A percentile compares a stretch with the other conserved stretches of the same genome.
phyloP scores from a whole-genome alignment of 1,284 basidiomycete species.

The Heterobasidion occidentale region DNA sequence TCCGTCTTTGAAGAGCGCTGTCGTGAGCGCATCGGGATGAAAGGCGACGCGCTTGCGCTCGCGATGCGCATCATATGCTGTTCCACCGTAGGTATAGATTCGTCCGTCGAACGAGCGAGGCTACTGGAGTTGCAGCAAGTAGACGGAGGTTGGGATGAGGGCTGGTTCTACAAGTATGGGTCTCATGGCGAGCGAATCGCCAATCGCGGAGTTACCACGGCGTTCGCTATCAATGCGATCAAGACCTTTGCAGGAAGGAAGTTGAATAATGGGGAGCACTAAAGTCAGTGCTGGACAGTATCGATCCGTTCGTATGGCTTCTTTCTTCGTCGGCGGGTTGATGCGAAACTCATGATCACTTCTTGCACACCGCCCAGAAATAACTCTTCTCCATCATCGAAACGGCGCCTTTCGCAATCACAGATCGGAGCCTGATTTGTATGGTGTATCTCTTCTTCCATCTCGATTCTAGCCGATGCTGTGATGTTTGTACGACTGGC shows the following conservation, averaged over 20 bases:
- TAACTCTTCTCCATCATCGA: too few species aligned
- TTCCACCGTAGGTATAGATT: constrained; percentile 29
- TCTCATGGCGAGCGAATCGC: constrained; percentile 35
- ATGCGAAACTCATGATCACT: too few species aligned
- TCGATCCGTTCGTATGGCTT: too few species aligned
- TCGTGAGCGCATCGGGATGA: constrained; percentile 37
- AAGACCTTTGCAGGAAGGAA: constrained; percentile 8
- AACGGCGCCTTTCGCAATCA: too few species aligned
- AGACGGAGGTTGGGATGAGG: constrained; percentile 41
- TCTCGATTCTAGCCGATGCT: too few species aligned
- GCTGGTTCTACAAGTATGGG: constrained; percentile 44
- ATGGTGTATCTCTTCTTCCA: too few species aligned
- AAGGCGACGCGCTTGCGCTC: constrained; percentile 35
- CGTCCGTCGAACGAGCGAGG: constrained; percentile 32
- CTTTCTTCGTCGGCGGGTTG: too few species aligned
- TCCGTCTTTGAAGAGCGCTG: constrained; percentile 22
- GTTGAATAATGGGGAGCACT: too few species aligned
- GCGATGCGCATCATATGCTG: constrained; percentile 42
- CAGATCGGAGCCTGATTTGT: too few species aligned
- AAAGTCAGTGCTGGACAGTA: too few species aligned
- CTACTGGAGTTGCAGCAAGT: constrained; percentile 36
- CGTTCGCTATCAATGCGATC: constrained; percentile 25
- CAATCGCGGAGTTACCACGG: constrained; percentile 36
- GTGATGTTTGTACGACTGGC: too few species aligned
- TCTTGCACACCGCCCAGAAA: too few species aligned